Base-by-base conservation (phyloP, 2,329 filamentous ascomycete genomes). In the Plenodomus tracheiphilus region DNA sequence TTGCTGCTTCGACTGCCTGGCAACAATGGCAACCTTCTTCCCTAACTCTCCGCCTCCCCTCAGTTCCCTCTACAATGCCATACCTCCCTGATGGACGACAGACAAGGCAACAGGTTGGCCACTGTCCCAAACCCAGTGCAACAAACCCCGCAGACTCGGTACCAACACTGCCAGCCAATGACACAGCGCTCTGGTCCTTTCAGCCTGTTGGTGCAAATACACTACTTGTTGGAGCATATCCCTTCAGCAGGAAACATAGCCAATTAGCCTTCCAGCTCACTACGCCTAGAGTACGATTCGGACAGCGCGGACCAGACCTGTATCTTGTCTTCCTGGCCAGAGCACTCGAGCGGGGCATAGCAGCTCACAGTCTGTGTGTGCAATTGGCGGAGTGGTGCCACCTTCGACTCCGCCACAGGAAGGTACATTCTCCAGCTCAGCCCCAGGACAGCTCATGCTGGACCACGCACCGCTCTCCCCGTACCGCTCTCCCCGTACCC, bases 361-460 rank as follows among this genome's bases (percentile, higher is more conserved):
- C 11, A 15, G 28, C 28, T 32, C 28, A 32, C 4, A 11, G 28
- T 4, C 28, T 32, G 6, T 32, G 28, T 11, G 28, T n/a, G n/a
- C n/a, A n/a, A 32, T 15, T 32, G 28, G 28, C 11, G 28, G 13
- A 32, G 8, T 7, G 28, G 28, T 4, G 4, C 4, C 28, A 32
- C 15, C 9, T 6, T 15, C 4, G 13, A 11, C 28, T 32, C 11
- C 28, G 28, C 28, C 28, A 32, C 28, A 32, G 28, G 8, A 8
- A 15, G 13, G 22, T 25, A 25, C 22, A 25, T 25, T 6, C 39
- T n/a, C n/a, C n/a, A 32, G 43, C 52, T 47, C 49, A 52, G 57
- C 57, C 57, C 56, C 57, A 53, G 37, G 11, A 20, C 28, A 32
- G 28, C 30, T 22, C 17, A 20, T 48, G 43, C 37, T 37, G 43